phyloP scores from a whole-genome alignment of 192 early-diverging fungal species.

The Entophlyctis helioformis region DNA sequence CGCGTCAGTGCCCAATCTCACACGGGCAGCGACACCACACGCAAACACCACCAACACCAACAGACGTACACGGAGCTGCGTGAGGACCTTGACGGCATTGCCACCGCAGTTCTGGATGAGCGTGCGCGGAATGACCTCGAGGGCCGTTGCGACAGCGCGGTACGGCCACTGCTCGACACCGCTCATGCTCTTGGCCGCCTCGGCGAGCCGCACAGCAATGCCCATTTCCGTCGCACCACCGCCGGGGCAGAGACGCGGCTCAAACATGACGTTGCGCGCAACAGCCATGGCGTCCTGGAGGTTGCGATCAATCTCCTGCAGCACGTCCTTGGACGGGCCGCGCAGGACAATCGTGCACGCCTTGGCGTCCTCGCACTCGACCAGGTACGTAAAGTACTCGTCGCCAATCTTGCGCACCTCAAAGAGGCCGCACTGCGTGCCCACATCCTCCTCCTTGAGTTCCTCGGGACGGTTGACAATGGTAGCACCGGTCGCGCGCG shows the following conservation, averaged over 20 bases:
- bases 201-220: slow-evolving; percentile 72
- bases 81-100: slow-evolving; percentile 93
- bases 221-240: slow-evolving; percentile 99
- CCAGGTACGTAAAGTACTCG: slow-evolving; percentile 97
- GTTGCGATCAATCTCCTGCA: slow-evolving; percentile 98
- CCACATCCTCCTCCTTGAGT: slow-evolving; percentile 91
- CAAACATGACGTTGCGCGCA: slow-evolving; percentile 95
- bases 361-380: slow-evolving; percentile 90
- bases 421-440: slow-evolving; percentile 88
- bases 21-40: too few species aligned
- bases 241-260: slow-evolving; percentile 84
- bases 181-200: slow-evolving; percentile 78
- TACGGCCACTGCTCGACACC: slow-evolving; percentile 97
- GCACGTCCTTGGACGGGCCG: slow-evolving; percentile 93
- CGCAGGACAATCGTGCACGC: slow-evolving; percentile 96
- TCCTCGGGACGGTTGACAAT: slow-evolving; percentile 96
- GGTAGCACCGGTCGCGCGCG: slow-evolving; percentile 91
- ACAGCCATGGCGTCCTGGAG: slow-evolving; percentile 98
- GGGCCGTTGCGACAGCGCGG: slow-evolving; percentile 81
- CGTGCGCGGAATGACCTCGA: slow-evolving; percentile 98
- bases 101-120: slow-evolving; percentile 98
- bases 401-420: slow-evolving; percentile 96
- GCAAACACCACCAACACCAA: too few species aligned
- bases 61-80: slow-evolving; percentile 60
- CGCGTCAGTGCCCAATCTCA: too few species aligned